Base-by-base conservation (phyloP, 805 yeast genomes). In the Metschnikowia bowlesiae region DNA sequence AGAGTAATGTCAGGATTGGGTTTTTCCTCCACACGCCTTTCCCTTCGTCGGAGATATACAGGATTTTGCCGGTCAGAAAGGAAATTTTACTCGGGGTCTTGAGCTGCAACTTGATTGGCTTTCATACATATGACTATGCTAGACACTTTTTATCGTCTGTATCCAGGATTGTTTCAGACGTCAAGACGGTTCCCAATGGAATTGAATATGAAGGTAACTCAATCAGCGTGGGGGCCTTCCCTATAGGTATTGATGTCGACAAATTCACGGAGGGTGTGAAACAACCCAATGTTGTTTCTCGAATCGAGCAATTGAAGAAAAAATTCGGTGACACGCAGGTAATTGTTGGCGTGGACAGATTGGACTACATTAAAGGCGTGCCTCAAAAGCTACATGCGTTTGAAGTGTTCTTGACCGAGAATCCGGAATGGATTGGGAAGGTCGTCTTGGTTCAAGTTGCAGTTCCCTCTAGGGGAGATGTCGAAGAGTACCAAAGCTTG, bases 101-200 rank as follows among this genome's bases (percentile, higher is more conserved):
- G 63, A 85, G 94, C 60, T 92, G 98, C 71, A 96, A 94, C 65
- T 76, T 95, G 61, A 83, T 94, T 62, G 99, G 99, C 0, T 94
- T 94, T 79, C 99, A 94, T 68, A 94, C 99, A n/a, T 95, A 94
- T 67, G 99, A 94, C 67, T 94, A 94, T 63, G 98, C 96, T 10
- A 79, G 99, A 59, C 99, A 94, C 73, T 94, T 95, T 70, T 70
- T 95, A 48, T 85, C 95, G 16, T 84, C 96, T 0, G 96, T 94
- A 9, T 84, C 90, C 52, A 78, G 96, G 50, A 87, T 94, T 16
- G 77, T 94, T 47, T 55, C 69, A 7, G 80, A 87, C 53, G 82
- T 90, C 7, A 85, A 84, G 46, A 90, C 97, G 0, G 75, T 87
- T 53, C 99, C 99, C 3, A 91, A 90, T 56, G 96, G 97, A 16